These are phyloP conservation scores for Neoboletus brunneissimus DNA, from an alignment of 768 basidiomycete genomes.

Conservation along the genomic window DNA sequence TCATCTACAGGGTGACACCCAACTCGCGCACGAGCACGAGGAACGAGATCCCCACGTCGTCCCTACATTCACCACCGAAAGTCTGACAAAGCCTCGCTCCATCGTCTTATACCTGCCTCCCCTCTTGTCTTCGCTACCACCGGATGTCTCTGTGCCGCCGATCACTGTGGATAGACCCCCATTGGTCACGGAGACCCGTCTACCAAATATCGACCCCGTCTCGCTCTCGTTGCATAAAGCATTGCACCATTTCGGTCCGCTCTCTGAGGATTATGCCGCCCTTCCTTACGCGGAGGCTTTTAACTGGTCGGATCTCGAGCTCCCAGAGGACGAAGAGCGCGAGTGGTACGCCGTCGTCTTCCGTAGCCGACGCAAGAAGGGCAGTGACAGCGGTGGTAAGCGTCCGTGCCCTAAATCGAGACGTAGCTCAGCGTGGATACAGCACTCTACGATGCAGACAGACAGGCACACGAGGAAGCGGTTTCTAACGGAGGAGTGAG, in stretches of 20 bases:
- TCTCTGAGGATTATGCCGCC: slow-evolving; percentile 56
- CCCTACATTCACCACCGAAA: slow-evolving; percentile 47
- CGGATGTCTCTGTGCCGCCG: slow-evolving; percentile 29
- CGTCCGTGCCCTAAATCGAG: background rate
- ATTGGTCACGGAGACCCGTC: slow-evolving; percentile 63
- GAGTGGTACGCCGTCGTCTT: slow-evolving; percentile 96
- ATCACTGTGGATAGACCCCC: slow-evolving; percentile 39
- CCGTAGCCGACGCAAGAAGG: slow-evolving; percentile 69
- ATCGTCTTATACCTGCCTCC: slow-evolving; percentile 83
- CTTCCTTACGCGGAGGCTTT: slow-evolving; percentile 73
- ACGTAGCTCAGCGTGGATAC: slow-evolving; percentile 7
- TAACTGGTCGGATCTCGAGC: slow-evolving; percentile 75
- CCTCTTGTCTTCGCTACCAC: slow-evolving; percentile 72
- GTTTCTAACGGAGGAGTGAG: slow-evolving; percentile 80
- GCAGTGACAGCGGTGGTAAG: slow-evolving; percentile 66
- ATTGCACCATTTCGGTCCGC: slow-evolving; percentile 70
- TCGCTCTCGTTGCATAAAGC: slow-evolving; percentile 86
- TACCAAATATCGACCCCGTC: slow-evolving; percentile 83
- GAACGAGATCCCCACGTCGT: slow-evolving; percentile 52
- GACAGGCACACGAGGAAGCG: slow-evolving; percentile 89
- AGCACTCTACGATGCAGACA: slow-evolving; percentile 88
- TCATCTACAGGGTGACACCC: background rate
- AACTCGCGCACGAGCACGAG: background rate
- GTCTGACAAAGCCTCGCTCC: slow-evolving; percentile 34
- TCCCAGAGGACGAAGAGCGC: slow-evolving; percentile 69